These are phyloP conservation scores for Solanum appendiculatum DNA, from an alignment of 257 asterid genomes.

Conservation along the genomic window DNA sequence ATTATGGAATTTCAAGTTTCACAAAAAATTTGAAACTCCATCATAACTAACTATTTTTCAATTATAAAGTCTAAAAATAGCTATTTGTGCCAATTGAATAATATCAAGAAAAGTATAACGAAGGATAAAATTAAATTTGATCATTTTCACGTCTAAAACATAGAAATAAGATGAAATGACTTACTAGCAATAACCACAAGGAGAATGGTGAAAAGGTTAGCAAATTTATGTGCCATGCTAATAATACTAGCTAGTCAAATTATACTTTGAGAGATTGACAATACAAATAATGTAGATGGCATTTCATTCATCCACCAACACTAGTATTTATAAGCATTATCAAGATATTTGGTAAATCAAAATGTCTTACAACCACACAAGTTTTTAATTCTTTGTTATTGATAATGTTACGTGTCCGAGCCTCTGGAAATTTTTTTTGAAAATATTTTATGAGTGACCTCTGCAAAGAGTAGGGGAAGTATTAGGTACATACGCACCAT, in stretches of 20 bases:
- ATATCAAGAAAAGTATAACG: too few relatives aligned
- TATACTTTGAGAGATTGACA: not conserved
- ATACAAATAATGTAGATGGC: not conserved
- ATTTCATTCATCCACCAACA: not conserved
- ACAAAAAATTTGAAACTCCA: not conserved
- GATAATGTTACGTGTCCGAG: not conserved
- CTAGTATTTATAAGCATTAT: not conserved
- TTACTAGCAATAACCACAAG: not conserved
- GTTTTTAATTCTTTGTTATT: not conserved
- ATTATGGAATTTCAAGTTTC: too few relatives aligned
- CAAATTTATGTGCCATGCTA: not conserved
- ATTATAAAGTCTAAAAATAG: not conserved
- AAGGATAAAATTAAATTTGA: too few relatives aligned
- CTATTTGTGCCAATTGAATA: not conserved
- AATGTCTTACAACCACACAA: not conserved
- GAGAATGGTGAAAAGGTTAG: not conserved
- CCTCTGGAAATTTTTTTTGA: not conserved
- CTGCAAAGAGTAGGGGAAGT: too few relatives aligned
- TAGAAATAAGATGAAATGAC: too few relatives aligned
- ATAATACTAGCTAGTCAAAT: not conserved
- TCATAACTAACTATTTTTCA: not conserved
- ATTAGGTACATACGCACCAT: too few relatives aligned
- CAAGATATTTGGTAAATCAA: not conserved
- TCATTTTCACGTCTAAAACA: too few relatives aligned
- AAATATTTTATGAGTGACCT: too few relatives aligned